Evolutionary conservation across 1,139 yeast species (phyloP), one percentile per base, ranked within the genome.

Genomic region (Saccharomyces hybrid): DNA sequence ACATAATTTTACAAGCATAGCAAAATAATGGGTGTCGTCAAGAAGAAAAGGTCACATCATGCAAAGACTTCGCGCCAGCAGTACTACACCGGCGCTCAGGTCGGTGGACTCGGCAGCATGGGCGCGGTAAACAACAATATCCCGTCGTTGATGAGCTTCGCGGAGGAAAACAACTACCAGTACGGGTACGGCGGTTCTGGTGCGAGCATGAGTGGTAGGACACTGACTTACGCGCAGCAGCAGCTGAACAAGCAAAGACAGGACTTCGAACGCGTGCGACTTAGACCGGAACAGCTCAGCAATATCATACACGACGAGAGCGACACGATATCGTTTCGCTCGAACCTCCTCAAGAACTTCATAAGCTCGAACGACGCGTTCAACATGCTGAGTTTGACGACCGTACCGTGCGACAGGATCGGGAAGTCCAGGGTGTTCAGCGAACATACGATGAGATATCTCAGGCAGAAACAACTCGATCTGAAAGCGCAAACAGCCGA

Each of bases 291-390:
- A 16, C 42, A 16, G 23, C 42, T 34, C 13, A 34, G 42, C 23
- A 34, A 34, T 8, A 34, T 34, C 42, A 34, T 34, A 34, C 71
- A 68, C 51, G 71, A 68, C 56, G 69, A 66, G 52, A 67, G 70
- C 54, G 71, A 68, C 50, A 66, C 69, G 1, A 60, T 67, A 5
- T 68, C 71, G 13, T 68, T 62, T 49, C 56, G 70, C 27, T 55
- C 62, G 30, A 56, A 63, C 56, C 50, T 66, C n/a, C 52, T 66
- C 54, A 63, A 61, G 48, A 66, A 67, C 48, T 64, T 61, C 47
- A 57, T 63, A 20, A 52, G 54, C 5, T 52, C 65, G 1, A 57
- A 66, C 2, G 60, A 61, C 38, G 58, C 57, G 48, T 57, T 67
- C 49, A 63, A 64, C 48, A 59, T 60, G 32, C 52, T 67, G 34